Conservation (phyloP, 495 filamentous ascomycete species). For the Ascobolus immersus region DNA sequence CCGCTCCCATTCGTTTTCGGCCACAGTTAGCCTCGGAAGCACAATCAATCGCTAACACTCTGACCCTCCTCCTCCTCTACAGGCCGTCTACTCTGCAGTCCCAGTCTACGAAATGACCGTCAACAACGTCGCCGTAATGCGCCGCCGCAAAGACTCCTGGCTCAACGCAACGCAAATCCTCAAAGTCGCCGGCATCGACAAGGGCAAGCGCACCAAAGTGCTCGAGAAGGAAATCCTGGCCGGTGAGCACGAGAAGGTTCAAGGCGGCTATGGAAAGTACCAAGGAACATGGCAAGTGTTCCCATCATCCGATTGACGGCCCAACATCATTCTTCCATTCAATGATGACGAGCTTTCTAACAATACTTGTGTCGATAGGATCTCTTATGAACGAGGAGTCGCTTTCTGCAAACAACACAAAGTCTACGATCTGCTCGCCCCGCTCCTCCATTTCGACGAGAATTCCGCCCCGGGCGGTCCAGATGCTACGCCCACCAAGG, state of each 20-base stretch:
- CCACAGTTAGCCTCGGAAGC: no score
- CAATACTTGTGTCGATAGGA: background rate
- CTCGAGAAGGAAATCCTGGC: slow-evolving; percentile 91
- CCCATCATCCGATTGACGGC: slow-evolving; percentile 1
- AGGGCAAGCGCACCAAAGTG: slow-evolving; percentile 89
- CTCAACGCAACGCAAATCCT: slow-evolving; percentile 85
- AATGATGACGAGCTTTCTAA: background rate
- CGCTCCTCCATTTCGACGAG: slow-evolving; percentile 30
- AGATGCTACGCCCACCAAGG: slow-evolving; percentile 85
- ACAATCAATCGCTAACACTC: no score
- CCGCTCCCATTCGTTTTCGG: no score
- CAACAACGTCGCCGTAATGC: slow-evolving; percentile 76
- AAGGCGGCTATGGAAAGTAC: slow-evolving; percentile 95
- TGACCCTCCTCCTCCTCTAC: slow-evolving; percentile 2
- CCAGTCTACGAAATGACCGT: slow-evolving; percentile 96
- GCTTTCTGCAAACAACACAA: slow-evolving; percentile 86
- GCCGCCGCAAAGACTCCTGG: slow-evolving; percentile 73
- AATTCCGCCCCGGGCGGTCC: slow-evolving; percentile 24
- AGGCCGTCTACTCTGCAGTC: slow-evolving; percentile 88
- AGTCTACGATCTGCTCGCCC: slow-evolving; percentile 63
- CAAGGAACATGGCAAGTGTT: slow-evolving; percentile 60
- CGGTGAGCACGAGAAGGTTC: slow-evolving; percentile 92
- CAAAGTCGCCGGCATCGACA: slow-evolving; percentile 88
- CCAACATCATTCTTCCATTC: slow-evolving; percentile 5
- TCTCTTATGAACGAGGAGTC: slow-evolving; percentile 31